phyloP scores from a whole-genome alignment of 768 basidiomycete genomes.

The Leucosporidium creatinivorum region DNA sequence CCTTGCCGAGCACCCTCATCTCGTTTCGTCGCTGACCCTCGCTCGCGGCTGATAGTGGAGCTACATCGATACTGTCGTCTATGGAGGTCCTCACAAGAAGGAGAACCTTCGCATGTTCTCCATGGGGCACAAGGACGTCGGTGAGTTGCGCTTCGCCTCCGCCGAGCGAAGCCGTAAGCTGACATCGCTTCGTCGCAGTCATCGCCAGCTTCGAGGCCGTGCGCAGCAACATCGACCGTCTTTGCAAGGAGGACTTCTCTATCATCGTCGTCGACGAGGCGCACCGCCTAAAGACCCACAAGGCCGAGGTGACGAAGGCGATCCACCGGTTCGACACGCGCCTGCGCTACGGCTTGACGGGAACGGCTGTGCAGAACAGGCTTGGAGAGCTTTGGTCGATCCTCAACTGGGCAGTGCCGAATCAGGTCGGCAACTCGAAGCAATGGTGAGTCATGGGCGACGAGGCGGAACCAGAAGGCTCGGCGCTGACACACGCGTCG shows the following conservation, averaged over 20 bases:
- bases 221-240: slow-evolving; percentile 58
- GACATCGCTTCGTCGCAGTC: slow-evolving; percentile 48
- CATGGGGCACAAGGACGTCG: slow-evolving; percentile 72
- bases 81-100: slow-evolving; percentile 52
- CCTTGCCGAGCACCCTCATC: background rate
- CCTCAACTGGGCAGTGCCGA: slow-evolving; percentile 83
- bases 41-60: slow-evolving; percentile 68
- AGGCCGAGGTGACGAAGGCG: slow-evolving; percentile 58
- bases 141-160: slow-evolving; percentile 43
- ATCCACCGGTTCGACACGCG: slow-evolving; percentile 62
- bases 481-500: slow-evolving; percentile 32
- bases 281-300: slow-evolving; percentile 76
- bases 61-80: slow-evolving; percentile 79
- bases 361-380: slow-evolving; percentile 71
- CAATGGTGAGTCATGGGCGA: no score
- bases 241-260: slow-evolving; percentile 56
- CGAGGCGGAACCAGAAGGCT: background rate
- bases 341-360: slow-evolving; percentile 73
- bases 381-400: slow-evolving; percentile 89
- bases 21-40: slow-evolving; percentile 4
- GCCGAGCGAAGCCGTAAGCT: background rate
- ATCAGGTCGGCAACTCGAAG: slow-evolving; percentile 37
- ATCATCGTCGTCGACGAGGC: slow-evolving; percentile 81
- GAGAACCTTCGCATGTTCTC: slow-evolving; percentile 63
- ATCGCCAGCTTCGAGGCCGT: slow-evolving; percentile 74